Evolutionary conservation across 2,329 filamentous ascomycete species (phyloP).

Genomic region (Cercospora zeae-maydis): DNA sequence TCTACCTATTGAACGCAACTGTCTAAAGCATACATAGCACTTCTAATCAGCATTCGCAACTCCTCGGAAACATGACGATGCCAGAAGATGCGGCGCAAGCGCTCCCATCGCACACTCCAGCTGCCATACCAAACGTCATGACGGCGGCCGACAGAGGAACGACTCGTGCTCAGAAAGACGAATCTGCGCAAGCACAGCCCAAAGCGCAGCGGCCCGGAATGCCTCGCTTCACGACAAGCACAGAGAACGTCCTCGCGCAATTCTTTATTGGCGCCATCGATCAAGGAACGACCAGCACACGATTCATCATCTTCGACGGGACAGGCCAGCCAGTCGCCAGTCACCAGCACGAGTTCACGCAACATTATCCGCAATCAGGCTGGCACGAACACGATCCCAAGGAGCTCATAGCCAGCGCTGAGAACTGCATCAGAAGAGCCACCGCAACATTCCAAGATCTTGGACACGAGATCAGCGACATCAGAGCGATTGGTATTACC

Average conservation of each 20-base stretch:
- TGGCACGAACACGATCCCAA: slow-evolving; percentile 88
- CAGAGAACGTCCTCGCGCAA: slow-evolving; percentile 35
- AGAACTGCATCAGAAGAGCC: slow-evolving; percentile 74
- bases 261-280: slow-evolving; percentile 83
- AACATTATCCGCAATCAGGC: slow-evolving; percentile 79
- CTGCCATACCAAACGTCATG: slow-evolving; percentile 8
- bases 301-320: slow-evolving; percentile 86
- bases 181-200: slow-evolving; percentile 1
- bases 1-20: not conserved
- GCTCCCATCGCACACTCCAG: slow-evolving; percentile 5
- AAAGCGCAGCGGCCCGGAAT: slow-evolving; percentile 27
- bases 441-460: slow-evolving; percentile 65
- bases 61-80: not conserved
- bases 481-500: slow-evolving; percentile 75
- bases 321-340: slow-evolving; percentile 72
- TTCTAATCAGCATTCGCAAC: not conserved
- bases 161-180: slow-evolving; percentile 8
- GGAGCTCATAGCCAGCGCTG: slow-evolving; percentile 70
- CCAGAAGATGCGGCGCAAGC: slow-evolving; percentile 8
- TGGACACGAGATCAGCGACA: slow-evolving; percentile 64
- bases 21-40: not conserved
- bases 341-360: slow-evolving; percentile 83
- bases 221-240: slow-evolving; percentile 34
- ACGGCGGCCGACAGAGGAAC: slow-evolving; percentile 16
- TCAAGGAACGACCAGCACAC: slow-evolving; percentile 83